Percentiles rank a stretch among this genome's conserved stretches.
These are phyloP conservation scores for Rhodotorula mucilaginosa DNA, from an alignment of 1,284 basidiomycete species.

Conservation along the genomic window DNA sequence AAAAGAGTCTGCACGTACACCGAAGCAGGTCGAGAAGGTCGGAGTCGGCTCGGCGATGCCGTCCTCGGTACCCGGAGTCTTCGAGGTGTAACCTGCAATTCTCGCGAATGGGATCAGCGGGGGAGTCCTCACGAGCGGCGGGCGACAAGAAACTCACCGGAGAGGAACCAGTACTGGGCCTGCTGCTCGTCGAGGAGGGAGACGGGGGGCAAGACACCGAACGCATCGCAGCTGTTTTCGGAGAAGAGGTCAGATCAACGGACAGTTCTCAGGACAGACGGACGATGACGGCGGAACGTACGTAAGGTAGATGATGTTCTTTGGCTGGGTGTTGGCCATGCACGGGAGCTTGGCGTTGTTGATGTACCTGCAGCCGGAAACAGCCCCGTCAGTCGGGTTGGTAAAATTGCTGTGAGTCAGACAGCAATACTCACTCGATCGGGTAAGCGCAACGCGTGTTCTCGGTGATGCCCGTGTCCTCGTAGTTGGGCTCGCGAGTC, in stretches of 20 bases:
- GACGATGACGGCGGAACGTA: neutral
- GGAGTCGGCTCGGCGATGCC: slow-evolving; percentile 97
- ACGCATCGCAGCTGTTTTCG: slow-evolving; percentile 90
- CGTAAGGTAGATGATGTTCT: slow-evolving; percentile 45
- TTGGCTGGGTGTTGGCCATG: slow-evolving; percentile 73
- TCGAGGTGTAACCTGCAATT: slow-evolving; percentile 40
- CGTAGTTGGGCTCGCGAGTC: slow-evolving; percentile 85
- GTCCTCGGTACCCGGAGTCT: slow-evolving; percentile 70
- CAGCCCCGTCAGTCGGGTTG: neutral
- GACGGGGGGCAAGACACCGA: slow-evolving; percentile 95
- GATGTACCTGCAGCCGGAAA: slow-evolving; percentile 58
- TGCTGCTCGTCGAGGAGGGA: slow-evolving; percentile 89
- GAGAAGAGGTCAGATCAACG: slow-evolving; percentile 12
- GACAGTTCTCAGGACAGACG: neutral
- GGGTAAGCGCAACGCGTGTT: slow-evolving; percentile 99
- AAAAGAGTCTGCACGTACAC: neutral
- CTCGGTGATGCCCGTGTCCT: slow-evolving; percentile 79
- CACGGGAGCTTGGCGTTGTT: slow-evolving; percentile 93
- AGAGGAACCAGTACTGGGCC: slow-evolving; percentile 71
- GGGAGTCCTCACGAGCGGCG: no score
- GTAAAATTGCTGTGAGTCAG: slow-evolving; percentile 3
- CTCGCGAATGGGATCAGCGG: no score
- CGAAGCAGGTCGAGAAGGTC: slow-evolving; percentile 89
- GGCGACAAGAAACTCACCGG: neutral
- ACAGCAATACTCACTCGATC: slow-evolving; percentile 60